Evolutionary conservation across 768 basidiomycete species (phyloP), one percentile per base, ranked within the genome.

Genomic region (Mycena polygramma): DNA sequence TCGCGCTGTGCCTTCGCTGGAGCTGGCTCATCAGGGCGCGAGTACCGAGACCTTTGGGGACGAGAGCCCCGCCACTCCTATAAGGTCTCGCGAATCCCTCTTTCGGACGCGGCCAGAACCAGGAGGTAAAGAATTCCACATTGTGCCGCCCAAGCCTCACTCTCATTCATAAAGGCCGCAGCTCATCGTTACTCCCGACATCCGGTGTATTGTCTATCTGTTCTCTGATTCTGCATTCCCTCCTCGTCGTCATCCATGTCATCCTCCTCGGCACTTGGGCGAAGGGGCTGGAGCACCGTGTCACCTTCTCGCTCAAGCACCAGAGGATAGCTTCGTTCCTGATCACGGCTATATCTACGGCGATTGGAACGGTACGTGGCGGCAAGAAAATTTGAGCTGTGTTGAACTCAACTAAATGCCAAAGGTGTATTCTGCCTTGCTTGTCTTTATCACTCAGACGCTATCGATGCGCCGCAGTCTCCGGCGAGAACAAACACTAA

Each of bases 391-490:
- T n/a, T n/a, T n/a, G n/a, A n/a, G n/a, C n/a, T n/a, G n/a, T n/a
- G n/a, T n/a, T n/a, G n/a, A n/a, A n/a, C n/a, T n/a, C n/a, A n/a
- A n/a, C n/a, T n/a, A n/a, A n/a, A n/a, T n/a, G n/a, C n/a, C n/a
- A n/a, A n/a, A n/a, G n/a, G n/a, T n/a, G n/a, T n/a, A n/a, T n/a
- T n/a, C n/a, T n/a, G n/a, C n/a, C n/a, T n/a, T n/a, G n/a, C n/a
- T n/a, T n/a, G n/a, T n/a, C n/a, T n/a, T n/a, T n/a, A n/a, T n/a
- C n/a, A n/a, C n/a, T n/a, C n/a, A n/a, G n/a, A n/a, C n/a, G n/a
- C 68, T 76, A 22, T 68, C 76, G 11, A 41, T 69, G 11, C 63
- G 63, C 36, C 61, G 49, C 13, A 41, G 68, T 0, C 36, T 76
- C 20, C 45, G 46, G 10, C 36, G 64, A 11, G 24, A 43, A 1